Evolutionary conservation across 805 yeast species (phyloP).

Genomic region (Cyberlindnera subsufficiens): DNA sequence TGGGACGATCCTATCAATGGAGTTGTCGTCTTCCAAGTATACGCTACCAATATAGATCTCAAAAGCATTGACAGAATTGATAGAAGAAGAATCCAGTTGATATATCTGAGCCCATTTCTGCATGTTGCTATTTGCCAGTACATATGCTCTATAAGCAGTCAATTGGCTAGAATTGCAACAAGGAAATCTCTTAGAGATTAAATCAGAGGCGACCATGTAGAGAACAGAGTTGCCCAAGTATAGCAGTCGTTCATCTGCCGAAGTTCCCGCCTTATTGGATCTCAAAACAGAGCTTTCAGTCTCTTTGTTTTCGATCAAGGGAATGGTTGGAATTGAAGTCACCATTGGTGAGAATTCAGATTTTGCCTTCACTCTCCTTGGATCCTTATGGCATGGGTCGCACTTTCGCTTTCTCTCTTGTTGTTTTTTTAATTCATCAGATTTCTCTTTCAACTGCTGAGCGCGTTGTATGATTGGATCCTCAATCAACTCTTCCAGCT

Average conservation of each 20-base stretch:
- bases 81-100: slow-evolving; percentile 22
- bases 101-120: neutral
- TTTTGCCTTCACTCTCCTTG: no score
- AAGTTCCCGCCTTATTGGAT: no score
- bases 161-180: neutral
- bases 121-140: neutral
- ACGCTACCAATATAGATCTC: slow-evolving; percentile 90
- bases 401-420: no score
- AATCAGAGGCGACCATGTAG: neutral
- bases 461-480: no score
- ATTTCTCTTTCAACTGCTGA: no score
- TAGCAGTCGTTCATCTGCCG: neutral
- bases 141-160: neutral
- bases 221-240: neutral
- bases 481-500: neutral
- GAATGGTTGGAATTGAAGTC: no score
- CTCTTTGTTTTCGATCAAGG: no score
- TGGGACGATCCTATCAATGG: slow-evolving; percentile 37
- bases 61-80: no score
- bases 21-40: slow-evolving; percentile 43
- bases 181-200: neutral
- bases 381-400: no score
- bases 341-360: no score
- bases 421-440: no score
- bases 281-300: no score